phyloP scores from a whole-genome alignment of 2,329 filamentous ascomycete genomes.

The Ascosphaera apis region DNA sequence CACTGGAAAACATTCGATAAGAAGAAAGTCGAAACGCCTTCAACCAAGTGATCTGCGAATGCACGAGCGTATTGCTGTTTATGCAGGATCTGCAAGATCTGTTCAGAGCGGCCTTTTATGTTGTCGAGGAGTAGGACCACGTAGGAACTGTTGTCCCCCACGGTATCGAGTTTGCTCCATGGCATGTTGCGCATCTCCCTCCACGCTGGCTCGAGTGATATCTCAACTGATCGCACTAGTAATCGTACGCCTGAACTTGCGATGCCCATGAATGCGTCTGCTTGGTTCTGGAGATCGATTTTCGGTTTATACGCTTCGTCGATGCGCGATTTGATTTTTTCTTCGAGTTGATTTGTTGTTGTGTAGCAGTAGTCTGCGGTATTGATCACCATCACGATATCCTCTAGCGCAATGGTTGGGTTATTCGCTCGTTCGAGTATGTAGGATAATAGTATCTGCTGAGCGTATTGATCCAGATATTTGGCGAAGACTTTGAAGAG shows the following conservation, averaged over 20 bases:
- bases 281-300: constrained; percentile 79
- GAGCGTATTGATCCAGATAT: constrained; percentile 86
- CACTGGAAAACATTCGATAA: constrained; percentile 70
- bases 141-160: constrained; percentile 83
- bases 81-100: constrained; percentile 53
- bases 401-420: constrained; percentile 40
- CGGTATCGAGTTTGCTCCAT: constrained; percentile 82
- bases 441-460: constrained; percentile 65
- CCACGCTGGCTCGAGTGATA: constrained; percentile 69
- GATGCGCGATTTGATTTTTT: constrained; percentile 79
- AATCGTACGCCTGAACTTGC: constrained; percentile 68
- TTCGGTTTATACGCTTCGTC: constrained; percentile 51
- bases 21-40: constrained; percentile 58
- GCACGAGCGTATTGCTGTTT: constrained; percentile 89
- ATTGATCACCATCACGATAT: constrained; percentile 71
- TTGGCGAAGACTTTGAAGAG: constrained; percentile 68
- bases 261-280: constrained; percentile 86
- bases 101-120: constrained; percentile 46
- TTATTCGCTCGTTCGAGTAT: constrained; percentile 35
- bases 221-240: constrained; percentile 62
- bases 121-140: constrained; percentile 58
- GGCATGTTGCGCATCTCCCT: constrained; percentile 92
- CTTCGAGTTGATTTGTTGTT: constrained; percentile 80
- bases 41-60: constrained; percentile 90
- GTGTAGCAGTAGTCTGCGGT: constrained; percentile 94